Base-by-base conservation (phyloP, 140 eudicot genomes). In the Bidens hawaiensis region DNA sequence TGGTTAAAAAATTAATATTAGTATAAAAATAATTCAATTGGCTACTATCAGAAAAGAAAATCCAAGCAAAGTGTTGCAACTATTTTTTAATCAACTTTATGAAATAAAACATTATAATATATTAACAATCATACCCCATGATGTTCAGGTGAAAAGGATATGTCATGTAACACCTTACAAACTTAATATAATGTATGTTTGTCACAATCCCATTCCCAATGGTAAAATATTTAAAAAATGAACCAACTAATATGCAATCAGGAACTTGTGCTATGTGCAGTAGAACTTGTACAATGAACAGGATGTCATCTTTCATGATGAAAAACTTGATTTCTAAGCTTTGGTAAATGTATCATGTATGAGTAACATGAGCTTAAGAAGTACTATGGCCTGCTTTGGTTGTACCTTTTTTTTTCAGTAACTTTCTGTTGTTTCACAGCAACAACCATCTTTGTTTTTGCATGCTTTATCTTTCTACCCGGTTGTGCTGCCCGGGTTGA, bases 71-170 rank as follows among this genome's bases (percentile, higher is more conserved):
- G 58, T 19, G 47, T 58, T 74, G 2, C 31, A 43, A 64, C 72
- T 43, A 64, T 55, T 48, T 57, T 40, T 60, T 58, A 74, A 57
- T 42, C 79, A 67, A 67, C 70, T 74, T 67, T 67, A 59, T 74
- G 40, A 41, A 11, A 19, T 40, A 17, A 55, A 55, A 56, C 40
- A 47, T 28, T 56, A 58, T 25, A 26, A 67, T 10, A 38, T 12
- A 9, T 48, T 25, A 38, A 67, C 22, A 59, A 59, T 58, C 64
- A 57, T 50, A 73, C 64, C 74, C 64, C 74, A 67, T 27, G 64
- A 60, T 67, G 60, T 60, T 74, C 70, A 74, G 69, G 79, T 60
- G 75, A 74, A 74, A 74, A 41, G 75, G 75, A 74, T 53, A 72
- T 60, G 70, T 74, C 75, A 67, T 48, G 75, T 67, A 60, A 67